Conservation (phyloP, 208 protist genomes). For the Crithidia expoeki region DNA sequence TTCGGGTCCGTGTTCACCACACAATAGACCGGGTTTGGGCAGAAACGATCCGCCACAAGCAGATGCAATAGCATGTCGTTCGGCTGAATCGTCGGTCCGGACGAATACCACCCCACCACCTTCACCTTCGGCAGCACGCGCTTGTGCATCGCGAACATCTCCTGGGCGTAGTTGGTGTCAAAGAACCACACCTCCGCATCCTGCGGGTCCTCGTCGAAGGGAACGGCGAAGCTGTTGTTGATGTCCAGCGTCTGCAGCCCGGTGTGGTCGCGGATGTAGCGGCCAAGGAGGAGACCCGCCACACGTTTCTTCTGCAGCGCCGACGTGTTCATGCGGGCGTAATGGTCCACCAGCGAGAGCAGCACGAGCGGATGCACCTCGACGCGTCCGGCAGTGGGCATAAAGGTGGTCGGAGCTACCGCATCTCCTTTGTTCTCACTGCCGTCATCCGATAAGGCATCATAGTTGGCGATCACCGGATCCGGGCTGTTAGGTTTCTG, state of each 20-base stretch:
- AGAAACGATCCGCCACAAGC: constrained; percentile 93
- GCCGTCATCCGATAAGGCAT: constrained; percentile 29
- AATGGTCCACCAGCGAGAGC: constrained; percentile 99
- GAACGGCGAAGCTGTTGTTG: constrained; percentile 99
- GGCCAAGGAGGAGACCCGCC: constrained; percentile 97
- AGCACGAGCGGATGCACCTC: constrained; percentile 99
- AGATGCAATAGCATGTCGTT: constrained; percentile 98
- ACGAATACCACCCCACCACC: constrained; percentile 99
- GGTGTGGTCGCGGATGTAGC: constrained; percentile 56
- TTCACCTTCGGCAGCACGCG: constrained; percentile 98
- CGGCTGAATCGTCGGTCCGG: constrained; percentile 95
- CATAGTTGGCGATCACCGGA: constrained; percentile 15
- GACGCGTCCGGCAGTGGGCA: constrained; percentile 79
- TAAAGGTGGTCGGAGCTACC: constrained; percentile 27
- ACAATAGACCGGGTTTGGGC: constrained; percentile 91
- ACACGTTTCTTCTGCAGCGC: constrained; percentile 95
- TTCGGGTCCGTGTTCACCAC: constrained; percentile 91
- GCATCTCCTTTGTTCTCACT: constrained; percentile 31
- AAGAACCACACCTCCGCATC: constrained; percentile 99
- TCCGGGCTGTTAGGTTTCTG: constrained; percentile 12
- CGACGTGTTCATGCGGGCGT: constrained; percentile 96
- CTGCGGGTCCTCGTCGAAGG: constrained; percentile 99
- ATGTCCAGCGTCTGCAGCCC: constrained; percentile 84
- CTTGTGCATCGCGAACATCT: constrained; percentile 99
- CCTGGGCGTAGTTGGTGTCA: constrained; percentile 95